A percentile compares a stretch with the other conserved stretches of the same genome.
Conservation (phyloP, 176 grass and related monocot species). For the Ampelocalamus luodianensis region DNA sequence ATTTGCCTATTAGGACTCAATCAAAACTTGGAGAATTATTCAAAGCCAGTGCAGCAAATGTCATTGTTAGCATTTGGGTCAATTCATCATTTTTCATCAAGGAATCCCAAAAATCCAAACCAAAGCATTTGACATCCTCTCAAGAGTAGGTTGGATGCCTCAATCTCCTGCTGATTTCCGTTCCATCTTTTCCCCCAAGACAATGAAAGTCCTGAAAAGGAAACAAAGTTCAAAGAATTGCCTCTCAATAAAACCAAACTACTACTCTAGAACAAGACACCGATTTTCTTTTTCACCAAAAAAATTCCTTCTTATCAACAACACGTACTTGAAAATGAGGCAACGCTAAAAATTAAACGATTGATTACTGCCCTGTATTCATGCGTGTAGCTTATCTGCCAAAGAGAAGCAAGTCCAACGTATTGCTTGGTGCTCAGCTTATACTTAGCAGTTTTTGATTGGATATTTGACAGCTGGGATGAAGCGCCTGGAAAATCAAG, state of each 20-base stretch:
- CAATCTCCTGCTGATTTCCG: constrained; percentile 17
- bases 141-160: constrained; percentile 33
- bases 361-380: constrained; percentile 25
- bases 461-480: constrained; percentile 31
- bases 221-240: constrained; percentile 26
- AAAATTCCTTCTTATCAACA: constrained; percentile 47
- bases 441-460: constrained; percentile 4
- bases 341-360: constrained; percentile 36
- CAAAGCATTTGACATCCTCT: constrained; percentile 42
- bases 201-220: too few species aligned
- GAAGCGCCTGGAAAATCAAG: constrained; percentile 28
- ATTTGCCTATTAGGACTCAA: neutral
- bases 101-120: constrained; percentile 14
- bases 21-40: constrained; percentile 30
- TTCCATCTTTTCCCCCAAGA: too few species aligned
- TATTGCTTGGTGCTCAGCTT: constrained; percentile 23
- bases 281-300: constrained; percentile 19
- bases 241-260: constrained; percentile 33
- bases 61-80: constrained; percentile 1
- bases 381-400: constrained; percentile 22
- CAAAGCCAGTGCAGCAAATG: constrained; percentile 18
- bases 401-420: constrained; percentile 5
- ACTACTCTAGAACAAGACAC: constrained; percentile 39
- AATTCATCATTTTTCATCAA: constrained; percentile 24
- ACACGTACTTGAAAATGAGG: constrained; percentile 49